These are phyloP conservation scores for Boletus insuetus DNA, from an alignment of 768 basidiomycete species.

Conservation along the genomic window DNA sequence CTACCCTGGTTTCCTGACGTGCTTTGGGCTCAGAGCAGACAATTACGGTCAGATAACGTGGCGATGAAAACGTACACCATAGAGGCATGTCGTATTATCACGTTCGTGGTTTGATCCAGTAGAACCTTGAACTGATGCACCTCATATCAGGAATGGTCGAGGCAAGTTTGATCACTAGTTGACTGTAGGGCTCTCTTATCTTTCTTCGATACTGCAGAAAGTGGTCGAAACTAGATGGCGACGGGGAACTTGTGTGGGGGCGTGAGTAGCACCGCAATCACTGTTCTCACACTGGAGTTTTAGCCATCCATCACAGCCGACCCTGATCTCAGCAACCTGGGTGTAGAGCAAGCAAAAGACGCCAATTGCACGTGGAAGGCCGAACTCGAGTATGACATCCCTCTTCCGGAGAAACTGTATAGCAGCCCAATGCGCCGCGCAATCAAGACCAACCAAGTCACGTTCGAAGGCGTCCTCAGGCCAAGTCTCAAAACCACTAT, in stretches of 20 bases:
- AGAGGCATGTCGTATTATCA: conserved; percentile 23
- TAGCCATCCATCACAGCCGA: conserved; percentile 45
- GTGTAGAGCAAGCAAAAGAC: conserved; percentile 51
- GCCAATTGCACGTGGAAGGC: conserved; percentile 46
- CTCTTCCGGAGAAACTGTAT: conserved; percentile 55
- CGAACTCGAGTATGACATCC: conserved; percentile 42
- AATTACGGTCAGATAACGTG: conserved; percentile 66
- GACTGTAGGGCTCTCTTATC: background rate
- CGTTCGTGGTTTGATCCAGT: background rate
- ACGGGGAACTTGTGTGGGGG: conserved; percentile 70
- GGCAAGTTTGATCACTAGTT: conserved; percentile 37
- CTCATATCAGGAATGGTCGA: conserved; percentile 54
- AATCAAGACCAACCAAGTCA: conserved; percentile 51
- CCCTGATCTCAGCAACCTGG: conserved; percentile 57
- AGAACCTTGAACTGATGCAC: background rate
- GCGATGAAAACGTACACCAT: conserved; percentile 65
- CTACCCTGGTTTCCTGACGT: background rate
- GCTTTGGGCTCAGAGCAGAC: conserved; percentile 30
- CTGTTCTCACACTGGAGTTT: background rate
- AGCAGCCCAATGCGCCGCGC: conserved; percentile 65
- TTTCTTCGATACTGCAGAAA: conserved; percentile 26
- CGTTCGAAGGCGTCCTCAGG: conserved; percentile 45
- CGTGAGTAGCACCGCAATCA: conserved; percentile 43
- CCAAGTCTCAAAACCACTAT: conserved; percentile 38
- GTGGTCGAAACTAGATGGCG: conserved; percentile 60